Conservation (phyloP, 2,329 filamentous ascomycete species). For the Apiospora hydei region DNA sequence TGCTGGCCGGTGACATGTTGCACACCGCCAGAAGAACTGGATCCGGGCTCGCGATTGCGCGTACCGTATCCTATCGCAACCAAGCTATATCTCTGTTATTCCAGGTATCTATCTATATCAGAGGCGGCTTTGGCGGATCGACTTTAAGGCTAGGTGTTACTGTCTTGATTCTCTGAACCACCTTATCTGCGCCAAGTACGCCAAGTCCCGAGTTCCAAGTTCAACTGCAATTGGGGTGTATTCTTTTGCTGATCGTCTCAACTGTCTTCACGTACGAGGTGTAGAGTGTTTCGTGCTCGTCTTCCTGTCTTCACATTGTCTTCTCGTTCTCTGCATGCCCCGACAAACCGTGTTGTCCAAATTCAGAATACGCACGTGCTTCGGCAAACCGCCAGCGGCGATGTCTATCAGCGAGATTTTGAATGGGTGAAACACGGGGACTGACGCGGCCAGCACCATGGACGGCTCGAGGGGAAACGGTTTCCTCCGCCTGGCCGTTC, state of each 20-base stretch:
- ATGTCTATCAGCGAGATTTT: background rate
- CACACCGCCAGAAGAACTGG: background rate
- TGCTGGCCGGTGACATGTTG: background rate
- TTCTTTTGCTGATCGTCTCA: background rate
- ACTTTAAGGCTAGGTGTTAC: background rate
- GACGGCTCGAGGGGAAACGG: background rate
- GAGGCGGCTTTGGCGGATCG: background rate
- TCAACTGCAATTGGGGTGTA: background rate
- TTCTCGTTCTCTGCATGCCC: background rate
- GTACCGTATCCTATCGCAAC: background rate
- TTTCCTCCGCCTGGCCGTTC: background rate
- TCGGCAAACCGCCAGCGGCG: background rate
- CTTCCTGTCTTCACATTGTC: background rate
- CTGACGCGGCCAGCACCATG: background rate
- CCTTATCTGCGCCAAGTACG: background rate
- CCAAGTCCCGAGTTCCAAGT: background rate
- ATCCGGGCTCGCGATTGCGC: background rate
- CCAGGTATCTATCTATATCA: background rate
- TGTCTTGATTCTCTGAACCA: background rate
- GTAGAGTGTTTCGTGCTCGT: background rate
- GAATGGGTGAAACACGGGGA: background rate
- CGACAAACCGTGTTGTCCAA: background rate
- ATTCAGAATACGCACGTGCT: background rate
- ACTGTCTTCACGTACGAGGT: background rate
- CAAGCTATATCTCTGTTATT: background rate